Percentiles rank a stretch among this genome's conserved stretches.
Conservation (phyloP, 2,329 filamentous ascomycete species). For the Diaporthe sp. region DNA sequence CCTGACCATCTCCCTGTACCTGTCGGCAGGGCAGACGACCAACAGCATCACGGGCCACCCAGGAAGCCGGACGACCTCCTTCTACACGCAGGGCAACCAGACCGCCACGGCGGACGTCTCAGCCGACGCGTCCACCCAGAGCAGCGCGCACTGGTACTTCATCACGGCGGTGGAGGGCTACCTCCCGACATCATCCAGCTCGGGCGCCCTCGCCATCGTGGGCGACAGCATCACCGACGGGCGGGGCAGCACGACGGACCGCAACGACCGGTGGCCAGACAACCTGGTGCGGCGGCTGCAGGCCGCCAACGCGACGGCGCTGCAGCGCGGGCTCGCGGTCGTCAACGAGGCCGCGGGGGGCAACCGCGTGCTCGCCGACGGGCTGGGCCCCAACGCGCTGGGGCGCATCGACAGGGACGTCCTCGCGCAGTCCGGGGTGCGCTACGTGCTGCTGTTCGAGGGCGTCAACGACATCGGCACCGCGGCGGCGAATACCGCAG, state of each 20-base stretch:
- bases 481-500: constrained; percentile 53
- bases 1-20: constrained; percentile 69
- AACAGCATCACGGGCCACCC: constrained; percentile 71
- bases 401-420: constrained; percentile 71
- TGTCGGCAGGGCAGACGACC: constrained; percentile 66
- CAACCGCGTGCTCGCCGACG: constrained; percentile 70
- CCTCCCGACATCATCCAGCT: constrained; percentile 49
- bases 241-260: constrained; percentile 68
- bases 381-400: constrained; percentile 69
- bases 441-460: constrained; percentile 70
- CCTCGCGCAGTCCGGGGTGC: constrained; percentile 65
- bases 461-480: constrained; percentile 75
- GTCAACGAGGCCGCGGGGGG: constrained; percentile 74
- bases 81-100: constrained; percentile 65
- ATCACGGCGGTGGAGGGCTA: constrained; percentile 69
- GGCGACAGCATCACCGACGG: constrained; percentile 79
- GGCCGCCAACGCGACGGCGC: constrained; percentile 35
- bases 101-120: constrained; percentile 57
- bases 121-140: constrained; percentile 39
- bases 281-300: constrained; percentile 59
- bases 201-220: constrained; percentile 65
- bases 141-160: constrained; percentile 68
- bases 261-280: constrained; percentile 64
- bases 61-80: constrained; percentile 70
- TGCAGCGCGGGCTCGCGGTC: constrained; percentile 58